Evolutionary conservation across 2,329 filamentous ascomycete species (phyloP).

Genomic region (Eutypella sp.): DNA sequence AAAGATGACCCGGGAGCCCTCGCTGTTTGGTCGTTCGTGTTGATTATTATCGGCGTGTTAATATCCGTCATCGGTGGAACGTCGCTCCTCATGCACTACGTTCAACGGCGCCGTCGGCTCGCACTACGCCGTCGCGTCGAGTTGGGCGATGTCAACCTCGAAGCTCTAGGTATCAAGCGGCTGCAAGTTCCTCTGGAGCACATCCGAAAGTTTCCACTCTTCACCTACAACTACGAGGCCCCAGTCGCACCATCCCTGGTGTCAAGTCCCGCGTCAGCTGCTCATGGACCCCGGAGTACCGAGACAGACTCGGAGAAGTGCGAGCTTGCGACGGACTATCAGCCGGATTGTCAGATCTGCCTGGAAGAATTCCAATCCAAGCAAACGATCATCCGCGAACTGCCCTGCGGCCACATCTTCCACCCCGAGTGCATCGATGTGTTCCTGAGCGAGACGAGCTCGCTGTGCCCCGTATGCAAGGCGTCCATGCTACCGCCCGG

Average conservation of each 20-base stretch:
- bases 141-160: conserved; percentile 77
- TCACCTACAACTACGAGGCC: conserved; percentile 63
- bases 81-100: conserved; percentile 68
- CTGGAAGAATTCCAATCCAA: conserved; percentile 71
- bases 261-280: neutral
- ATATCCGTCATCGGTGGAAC: conserved; percentile 61
- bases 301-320: conserved; percentile 20
- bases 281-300: conserved; percentile 9
- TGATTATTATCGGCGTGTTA: conserved; percentile 67
- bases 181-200: conserved; percentile 69
- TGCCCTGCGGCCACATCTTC: conserved; percentile 89
- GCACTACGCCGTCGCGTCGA: conserved; percentile 65
- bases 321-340: conserved; percentile 53
- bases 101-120: conserved; percentile 67
- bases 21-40: conserved; percentile 74
- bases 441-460: conserved; percentile 73
- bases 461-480: conserved; percentile 89
- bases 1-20: conserved; percentile 51
- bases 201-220: conserved; percentile 71
- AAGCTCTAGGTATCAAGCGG: conserved; percentile 78
- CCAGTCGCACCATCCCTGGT: conserved; percentile 21
- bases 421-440: conserved; percentile 88
- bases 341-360: conserved; percentile 87
- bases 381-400: conserved; percentile 70
- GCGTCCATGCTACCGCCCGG: conserved; percentile 68